These are phyloP conservation scores for Tolypocladium ovalisporum DNA, from an alignment of 2,329 filamentous ascomycete species.

Conservation along the genomic window DNA sequence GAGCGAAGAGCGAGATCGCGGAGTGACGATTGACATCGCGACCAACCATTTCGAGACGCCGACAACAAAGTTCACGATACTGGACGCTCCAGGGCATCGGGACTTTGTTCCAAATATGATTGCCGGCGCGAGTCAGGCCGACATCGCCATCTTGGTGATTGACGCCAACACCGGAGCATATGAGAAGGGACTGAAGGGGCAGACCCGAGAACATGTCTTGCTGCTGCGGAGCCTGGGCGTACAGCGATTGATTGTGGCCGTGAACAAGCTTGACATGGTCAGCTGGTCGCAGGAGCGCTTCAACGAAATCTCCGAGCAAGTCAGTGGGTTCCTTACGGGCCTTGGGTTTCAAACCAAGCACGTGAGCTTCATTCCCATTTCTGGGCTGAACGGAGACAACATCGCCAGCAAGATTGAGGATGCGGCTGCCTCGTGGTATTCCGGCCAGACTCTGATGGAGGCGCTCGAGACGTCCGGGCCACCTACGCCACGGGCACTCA, in stretches of 20 bases:
- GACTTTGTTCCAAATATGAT: conserved; percentile 99
- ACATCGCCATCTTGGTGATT: conserved; percentile 90
- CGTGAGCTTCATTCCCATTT: conserved; percentile 79
- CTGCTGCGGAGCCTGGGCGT: conserved; percentile 86
- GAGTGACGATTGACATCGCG: conserved; percentile 94
- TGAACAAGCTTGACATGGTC: conserved; percentile 91
- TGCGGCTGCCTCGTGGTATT: conserved; percentile 64
- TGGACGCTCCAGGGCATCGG: conserved; percentile 87
- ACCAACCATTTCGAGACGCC: conserved; percentile 91
- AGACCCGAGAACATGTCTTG: conserved; percentile 88
- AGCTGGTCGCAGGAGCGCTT: conserved; percentile 76
- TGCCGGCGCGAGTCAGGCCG: conserved; percentile 87
- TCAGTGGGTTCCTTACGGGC: conserved; percentile 69
- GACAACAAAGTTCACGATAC: conserved; percentile 77
- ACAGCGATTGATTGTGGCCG: conserved; percentile 73
- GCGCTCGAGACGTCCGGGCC: conserved; percentile 79
- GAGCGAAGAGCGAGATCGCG: conserved; percentile 75
- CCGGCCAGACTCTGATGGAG: conserved; percentile 65
- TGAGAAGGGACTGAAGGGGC: conserved; percentile 84
- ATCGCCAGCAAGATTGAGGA: conserved; percentile 51
- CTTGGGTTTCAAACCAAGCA: conserved; percentile 77
- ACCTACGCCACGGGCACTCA: conserved; percentile 50
- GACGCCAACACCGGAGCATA: conserved; percentile 86
- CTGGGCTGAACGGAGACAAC: conserved; percentile 82
- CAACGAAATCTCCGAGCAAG: conserved; percentile 73